phyloP scores from a whole-genome alignment of 2,329 filamentous ascomycete genomes.

The Ambrosiella xylebori region DNA sequence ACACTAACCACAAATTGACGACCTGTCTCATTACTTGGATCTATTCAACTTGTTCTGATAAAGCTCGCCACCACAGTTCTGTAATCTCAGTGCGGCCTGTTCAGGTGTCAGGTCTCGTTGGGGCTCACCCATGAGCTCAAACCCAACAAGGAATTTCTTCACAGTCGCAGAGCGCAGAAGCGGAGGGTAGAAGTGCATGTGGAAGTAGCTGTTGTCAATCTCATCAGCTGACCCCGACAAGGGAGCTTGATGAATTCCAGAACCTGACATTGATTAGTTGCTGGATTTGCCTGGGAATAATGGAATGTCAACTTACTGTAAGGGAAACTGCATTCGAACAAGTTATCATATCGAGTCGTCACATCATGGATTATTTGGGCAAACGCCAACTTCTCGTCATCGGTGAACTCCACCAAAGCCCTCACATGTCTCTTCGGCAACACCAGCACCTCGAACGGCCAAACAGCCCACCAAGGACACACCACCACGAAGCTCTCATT shows the following conservation, averaged over 20 bases:
- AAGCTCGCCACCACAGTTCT: constrained; percentile 60
- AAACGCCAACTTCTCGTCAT: constrained; percentile 52
- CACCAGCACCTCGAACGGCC: constrained; percentile 93
- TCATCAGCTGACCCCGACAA: constrained; percentile 68
- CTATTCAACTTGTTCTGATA: constrained; percentile 42
- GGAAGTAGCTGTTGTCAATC: constrained; percentile 73
- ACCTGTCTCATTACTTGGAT: neutral
- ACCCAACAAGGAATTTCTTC: constrained; percentile 89
- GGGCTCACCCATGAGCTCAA: constrained; percentile 93
- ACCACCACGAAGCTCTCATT: constrained; percentile 73
- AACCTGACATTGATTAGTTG: constrained; percentile 32
- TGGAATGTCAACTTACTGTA: constrained; percentile 46
- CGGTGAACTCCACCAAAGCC: constrained; percentile 64
- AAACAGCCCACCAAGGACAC: constrained; percentile 94
- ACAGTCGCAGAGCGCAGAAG: constrained; percentile 83
- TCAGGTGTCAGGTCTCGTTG: constrained; percentile 96
- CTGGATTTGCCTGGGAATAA: neutral
- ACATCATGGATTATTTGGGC: constrained; percentile 78
- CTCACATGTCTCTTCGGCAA: constrained; percentile 71
- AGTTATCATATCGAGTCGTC: constrained; percentile 82
- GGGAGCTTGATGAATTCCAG: constrained; percentile 90
- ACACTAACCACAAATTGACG: neutral
- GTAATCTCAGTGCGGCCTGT: constrained; percentile 67
- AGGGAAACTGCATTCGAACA: constrained; percentile 92
- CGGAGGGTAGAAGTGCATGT: constrained; percentile 96